These are phyloP conservation scores for Pontederia crassipes DNA, from an alignment of 176 grass and related monocot species.

Conservation along the genomic window DNA sequence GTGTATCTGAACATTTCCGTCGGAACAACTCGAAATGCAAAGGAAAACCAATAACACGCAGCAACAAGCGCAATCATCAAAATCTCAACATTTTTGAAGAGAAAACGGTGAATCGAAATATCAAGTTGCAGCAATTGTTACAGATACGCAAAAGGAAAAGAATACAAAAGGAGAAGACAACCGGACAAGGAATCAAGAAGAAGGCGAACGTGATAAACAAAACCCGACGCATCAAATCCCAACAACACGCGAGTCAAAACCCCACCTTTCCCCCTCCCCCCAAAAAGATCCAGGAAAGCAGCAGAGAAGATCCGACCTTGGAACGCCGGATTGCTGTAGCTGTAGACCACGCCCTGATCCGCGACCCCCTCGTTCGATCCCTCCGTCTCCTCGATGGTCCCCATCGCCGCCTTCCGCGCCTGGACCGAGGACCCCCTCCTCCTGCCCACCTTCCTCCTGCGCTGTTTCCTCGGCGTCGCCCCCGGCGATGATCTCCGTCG, in stretches of 20 bases:
- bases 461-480: slow-evolving; percentile 3
- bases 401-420: slow-evolving; percentile 43
- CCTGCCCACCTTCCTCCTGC: slow-evolving; percentile 6
- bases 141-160: no score
- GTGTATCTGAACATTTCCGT: no score
- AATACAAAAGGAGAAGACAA: background rate
- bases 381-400: slow-evolving; percentile 75
- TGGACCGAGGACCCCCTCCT: background rate
- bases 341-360: slow-evolving; percentile 19
- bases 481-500: slow-evolving; percentile 1
- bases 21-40: no score
- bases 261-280: background rate
- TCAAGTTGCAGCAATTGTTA: no score
- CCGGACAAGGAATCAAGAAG: background rate
- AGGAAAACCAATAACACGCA: no score
- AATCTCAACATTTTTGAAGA: no score
- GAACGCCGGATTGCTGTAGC: slow-evolving; percentile 46
- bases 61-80: no score
- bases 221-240: background rate
- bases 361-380: slow-evolving; percentile 8
- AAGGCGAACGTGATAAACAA: background rate
- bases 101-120: no score
- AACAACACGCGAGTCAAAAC: background rate
- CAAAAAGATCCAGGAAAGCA: background rate
- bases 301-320: slow-evolving; percentile 25